Conservation (phyloP, 345 rosid species). For the Kernera saxatilis region DNA sequence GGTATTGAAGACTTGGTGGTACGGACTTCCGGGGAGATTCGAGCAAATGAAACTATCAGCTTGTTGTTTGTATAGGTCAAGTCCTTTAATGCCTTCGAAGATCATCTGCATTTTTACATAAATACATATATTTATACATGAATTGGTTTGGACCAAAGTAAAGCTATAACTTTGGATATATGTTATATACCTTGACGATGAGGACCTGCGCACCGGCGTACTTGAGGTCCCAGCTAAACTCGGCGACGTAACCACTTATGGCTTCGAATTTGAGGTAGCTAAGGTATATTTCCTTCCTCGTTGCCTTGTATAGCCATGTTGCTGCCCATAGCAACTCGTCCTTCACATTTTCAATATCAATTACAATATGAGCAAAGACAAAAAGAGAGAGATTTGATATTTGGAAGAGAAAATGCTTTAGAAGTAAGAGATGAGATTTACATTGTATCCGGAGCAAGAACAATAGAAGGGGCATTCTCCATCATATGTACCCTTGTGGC, state of each 20-base stretch:
- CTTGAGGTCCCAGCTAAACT: slow-evolving; percentile 95
- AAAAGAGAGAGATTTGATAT: background rate
- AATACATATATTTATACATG: background rate
- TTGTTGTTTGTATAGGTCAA: slow-evolving; percentile 45
- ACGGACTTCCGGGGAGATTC: slow-evolving; percentile 63
- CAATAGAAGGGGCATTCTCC: slow-evolving; percentile 99
- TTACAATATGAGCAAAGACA: background rate
- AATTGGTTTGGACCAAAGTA: background rate
- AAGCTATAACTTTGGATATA: background rate
- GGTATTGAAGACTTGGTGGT: slow-evolving; percentile 48
- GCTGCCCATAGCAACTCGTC: slow-evolving; percentile 97
- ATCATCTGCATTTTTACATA: slow-evolving; percentile 38
- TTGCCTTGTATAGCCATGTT: slow-evolving; percentile 77
- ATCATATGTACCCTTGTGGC: slow-evolving; percentile 67
- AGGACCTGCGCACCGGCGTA: slow-evolving; percentile 81
- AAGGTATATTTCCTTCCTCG: slow-evolving; percentile 34
- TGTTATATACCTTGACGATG: slow-evolving; percentile 46
- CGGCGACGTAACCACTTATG: slow-evolving; percentile 53
- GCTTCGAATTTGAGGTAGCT: slow-evolving; percentile 50
- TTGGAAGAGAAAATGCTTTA: background rate
- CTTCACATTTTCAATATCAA: slow-evolving; percentile 30
- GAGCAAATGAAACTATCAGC: slow-evolving; percentile 82
- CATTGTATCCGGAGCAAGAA: slow-evolving; percentile 85
- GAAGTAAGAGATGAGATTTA: slow-evolving; percentile 22
- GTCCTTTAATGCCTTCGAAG: slow-evolving; percentile 40